These are phyloP conservation scores for Malus hybrid DNA, from an alignment of 331 rosid species.

Conservation along the genomic window DNA sequence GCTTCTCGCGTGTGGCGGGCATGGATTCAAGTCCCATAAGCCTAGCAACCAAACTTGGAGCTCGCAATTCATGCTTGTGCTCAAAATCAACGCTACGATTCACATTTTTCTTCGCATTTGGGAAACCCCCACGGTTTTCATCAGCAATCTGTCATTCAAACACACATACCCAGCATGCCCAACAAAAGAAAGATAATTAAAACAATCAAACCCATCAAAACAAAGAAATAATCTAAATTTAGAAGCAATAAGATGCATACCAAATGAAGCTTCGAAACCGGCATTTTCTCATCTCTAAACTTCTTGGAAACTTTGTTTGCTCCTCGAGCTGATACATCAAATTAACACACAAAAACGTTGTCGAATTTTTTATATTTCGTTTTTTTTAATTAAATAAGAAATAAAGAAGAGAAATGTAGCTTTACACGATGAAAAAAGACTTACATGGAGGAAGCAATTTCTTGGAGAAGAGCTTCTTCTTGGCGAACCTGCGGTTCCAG, in stretches of 20 bases:
- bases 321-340: conserved; percentile 42
- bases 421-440: conserved; percentile 1
- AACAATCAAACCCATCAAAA: background rate
- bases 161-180: conserved; percentile 4
- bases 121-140: conserved; percentile 79
- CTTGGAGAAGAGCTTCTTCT: conserved; percentile 81
- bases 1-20: conserved; percentile 40
- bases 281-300: conserved; percentile 74
- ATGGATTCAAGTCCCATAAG: conserved; percentile 81
- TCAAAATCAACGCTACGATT: conserved; percentile 25
- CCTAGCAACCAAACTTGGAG: conserved; percentile 66
- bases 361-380: background rate
- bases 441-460: conserved; percentile 74
- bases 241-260: conserved; percentile 29
- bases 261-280: conserved; percentile 64
- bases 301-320: conserved; percentile 44
- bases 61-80: conserved; percentile 41
- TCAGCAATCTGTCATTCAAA: conserved; percentile 61
- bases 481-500: conserved; percentile 75
- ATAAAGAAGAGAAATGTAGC: background rate
- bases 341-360: conserved; percentile 2
- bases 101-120: conserved; percentile 36
- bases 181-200: background rate
- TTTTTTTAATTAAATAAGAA: background rate
- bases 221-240: background rate